Base-by-base conservation (phyloP, 805 yeast species). In the Myxozyma vanderwaltii region DNA sequence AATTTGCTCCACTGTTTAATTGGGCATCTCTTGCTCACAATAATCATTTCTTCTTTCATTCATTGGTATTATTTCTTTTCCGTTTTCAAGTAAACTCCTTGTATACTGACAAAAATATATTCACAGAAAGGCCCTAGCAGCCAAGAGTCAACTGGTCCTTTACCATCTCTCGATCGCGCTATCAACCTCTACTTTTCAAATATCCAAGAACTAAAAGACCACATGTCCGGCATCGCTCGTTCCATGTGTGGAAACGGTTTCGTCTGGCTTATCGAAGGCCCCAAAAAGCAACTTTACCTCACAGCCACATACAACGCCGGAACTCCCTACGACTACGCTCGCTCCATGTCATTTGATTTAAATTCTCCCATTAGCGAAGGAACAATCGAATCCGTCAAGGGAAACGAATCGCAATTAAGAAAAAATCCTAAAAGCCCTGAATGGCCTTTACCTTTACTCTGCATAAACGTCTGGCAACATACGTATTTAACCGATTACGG, bases 251-350 rank as follows among this genome's bases (percentile, higher is more conserved):
- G 98, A 51, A 92, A 89, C 72, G 99, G 99, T 2, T 85, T 81
- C 74, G 88, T 91, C 10, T 94, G 97, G 94, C 76, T 94, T 19
- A 86, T 91, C 23, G 95, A 92, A 58, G 73, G 78, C 72, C 71
- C 71, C 8, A 64, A 64, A 53, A 74, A 76, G 65, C 56, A 79
- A 33, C 78, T 94, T 67, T 85, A 83, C 52, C 77, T 94, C 7
- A 74, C 89, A 57, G 88, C 90, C 74, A 86, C 96, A n/a, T 90
- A 90, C 74, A 90, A 89, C 70, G 85, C 91, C 4, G 98, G 98
- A 4, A 80, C 89, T 5, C 96, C 96, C 31, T 86, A 85, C 66
- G 82, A 86, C 49, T 72, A 78, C 79, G 69, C 70, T 39, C 70
- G 78, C 39, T 83, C 85, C 70, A 96, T 89, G 76, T 71, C 81